phyloP scores from a whole-genome alignment of 441 rosid genomes.

The Populus hybrid region DNA sequence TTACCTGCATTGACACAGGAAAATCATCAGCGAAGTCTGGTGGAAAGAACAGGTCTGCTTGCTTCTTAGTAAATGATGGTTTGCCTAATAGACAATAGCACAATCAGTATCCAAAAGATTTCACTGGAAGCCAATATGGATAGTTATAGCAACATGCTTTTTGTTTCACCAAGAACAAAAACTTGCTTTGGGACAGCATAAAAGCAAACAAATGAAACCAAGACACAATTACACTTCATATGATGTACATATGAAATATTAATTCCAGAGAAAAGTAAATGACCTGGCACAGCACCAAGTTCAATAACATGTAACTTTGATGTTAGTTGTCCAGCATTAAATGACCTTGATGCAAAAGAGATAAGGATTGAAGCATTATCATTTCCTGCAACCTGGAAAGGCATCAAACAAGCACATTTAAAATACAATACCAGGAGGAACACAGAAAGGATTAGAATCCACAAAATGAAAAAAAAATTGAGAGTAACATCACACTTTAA shows the following conservation, averaged over 20 bases:
- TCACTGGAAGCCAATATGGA: background rate
- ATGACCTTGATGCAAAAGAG: slow-evolving; percentile 72
- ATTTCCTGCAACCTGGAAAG: slow-evolving; percentile 70
- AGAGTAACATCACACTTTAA: slow-evolving; percentile 38
- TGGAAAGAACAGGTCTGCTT: slow-evolving; percentile 95
- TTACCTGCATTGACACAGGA: too few species aligned
- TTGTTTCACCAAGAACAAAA: background rate
- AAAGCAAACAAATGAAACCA: background rate
- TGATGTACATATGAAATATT: background rate
- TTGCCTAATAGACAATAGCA: slow-evolving; percentile 47
- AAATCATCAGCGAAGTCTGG: too few species aligned
- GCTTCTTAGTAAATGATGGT: slow-evolving; percentile 82
- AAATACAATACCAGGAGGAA: background rate
- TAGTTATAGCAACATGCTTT: background rate
- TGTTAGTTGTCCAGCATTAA: slow-evolving; percentile 78
- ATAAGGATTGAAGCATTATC: slow-evolving; percentile 76
- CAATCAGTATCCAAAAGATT: background rate
- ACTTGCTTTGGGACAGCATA: background rate
- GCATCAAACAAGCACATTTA: background rate
- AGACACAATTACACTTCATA: background rate
- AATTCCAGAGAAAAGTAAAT: background rate
- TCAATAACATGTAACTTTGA: slow-evolving; percentile 88
- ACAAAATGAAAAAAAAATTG: slow-evolving; percentile 21
- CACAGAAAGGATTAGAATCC: background rate
- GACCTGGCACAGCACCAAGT: slow-evolving; percentile 94